phyloP scores from a whole-genome alignment of 495 filamentous ascomycete species.

The Neurospora intermedia region DNA sequence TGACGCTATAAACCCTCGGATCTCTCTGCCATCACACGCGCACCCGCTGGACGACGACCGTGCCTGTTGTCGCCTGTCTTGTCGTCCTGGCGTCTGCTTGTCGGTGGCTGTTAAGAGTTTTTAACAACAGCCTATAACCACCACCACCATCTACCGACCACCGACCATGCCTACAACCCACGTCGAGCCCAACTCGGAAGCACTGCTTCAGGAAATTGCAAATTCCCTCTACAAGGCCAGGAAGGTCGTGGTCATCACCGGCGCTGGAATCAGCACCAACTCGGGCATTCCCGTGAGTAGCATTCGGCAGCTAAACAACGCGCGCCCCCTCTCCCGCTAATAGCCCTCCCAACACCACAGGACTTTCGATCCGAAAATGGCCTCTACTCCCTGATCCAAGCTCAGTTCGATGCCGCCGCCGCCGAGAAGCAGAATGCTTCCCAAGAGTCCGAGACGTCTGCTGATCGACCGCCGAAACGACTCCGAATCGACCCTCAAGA shows the following conservation, averaged over 20 bases:
- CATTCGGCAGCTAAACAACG: not conserved
- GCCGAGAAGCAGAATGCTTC: slow-evolving; percentile 6
- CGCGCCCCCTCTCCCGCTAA: slow-evolving; percentile 12
- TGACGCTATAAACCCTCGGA: not conserved
- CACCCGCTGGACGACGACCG: not conserved
- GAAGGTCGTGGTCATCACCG: slow-evolving; percentile 57
- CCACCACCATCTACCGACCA: not conserved
- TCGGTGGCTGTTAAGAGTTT: not conserved
- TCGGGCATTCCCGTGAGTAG: slow-evolving; percentile 56
- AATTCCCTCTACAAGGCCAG: slow-evolving; percentile 47
- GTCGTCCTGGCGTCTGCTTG: not conserved
- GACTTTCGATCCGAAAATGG: slow-evolving; percentile 64
- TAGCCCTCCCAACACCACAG: slow-evolving; percentile 22
- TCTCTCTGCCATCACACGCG: not conserved
- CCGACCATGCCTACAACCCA: slow-evolving; percentile 44
- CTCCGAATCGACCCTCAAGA: slow-evolving; percentile 15
- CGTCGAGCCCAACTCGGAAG: slow-evolving; percentile 36
- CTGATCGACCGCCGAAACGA: slow-evolving; percentile 33
- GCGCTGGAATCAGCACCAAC: slow-evolving; percentile 63
- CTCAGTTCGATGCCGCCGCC: slow-evolving; percentile 45
- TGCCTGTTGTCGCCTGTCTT: not conserved
- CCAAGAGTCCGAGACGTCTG: slow-evolving; percentile 10
- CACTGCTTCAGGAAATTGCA: slow-evolving; percentile 50
- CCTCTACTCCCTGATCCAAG: slow-evolving; percentile 57
- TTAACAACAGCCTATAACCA: not conserved